Conservation (phyloP, 495 filamentous ascomycete genomes). For the Stereocaulon alpinum region DNA sequence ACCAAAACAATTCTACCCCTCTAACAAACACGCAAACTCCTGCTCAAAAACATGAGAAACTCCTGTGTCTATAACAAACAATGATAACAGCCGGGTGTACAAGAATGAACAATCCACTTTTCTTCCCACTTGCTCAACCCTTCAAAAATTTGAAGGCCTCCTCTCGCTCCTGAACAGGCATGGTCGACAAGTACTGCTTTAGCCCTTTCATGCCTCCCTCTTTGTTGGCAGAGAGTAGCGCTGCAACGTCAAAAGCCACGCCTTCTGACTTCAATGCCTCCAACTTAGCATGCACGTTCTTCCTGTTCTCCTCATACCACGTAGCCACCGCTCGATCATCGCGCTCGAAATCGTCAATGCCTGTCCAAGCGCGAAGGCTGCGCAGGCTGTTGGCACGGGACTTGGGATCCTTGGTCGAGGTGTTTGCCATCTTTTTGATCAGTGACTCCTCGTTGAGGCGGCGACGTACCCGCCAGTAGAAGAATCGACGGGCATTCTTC, state of each 20-base stretch:
- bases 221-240: conserved; percentile 61
- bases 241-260: conserved; percentile 67
- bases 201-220: conserved; percentile 80
- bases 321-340: conserved; percentile 76
- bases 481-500: conserved; percentile 90
- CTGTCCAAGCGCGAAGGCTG: conserved; percentile 68
- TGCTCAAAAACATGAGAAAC: not conserved
- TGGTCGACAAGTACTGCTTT: conserved; percentile 69
- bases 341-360: conserved; percentile 56
- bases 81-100: conserved; percentile 6
- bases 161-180: conserved; percentile 82
- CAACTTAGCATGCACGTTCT: conserved; percentile 65
- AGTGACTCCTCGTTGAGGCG: conserved; percentile 94
- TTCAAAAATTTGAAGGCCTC: conserved; percentile 65
- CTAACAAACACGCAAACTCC: too few relatives aligned
- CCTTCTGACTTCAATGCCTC: conserved; percentile 68
- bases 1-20: not conserved
- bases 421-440: conserved; percentile 64
- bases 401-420: conserved; percentile 26
- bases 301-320: conserved; percentile 97
- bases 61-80: not conserved
- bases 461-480: conserved; percentile 98
- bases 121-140: conserved; percentile 3
- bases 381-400: conserved; percentile 52
- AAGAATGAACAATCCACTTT: not conserved